Base-by-base conservation (phyloP, 805 yeast species). In the Barnettozyma botsteinii region DNA sequence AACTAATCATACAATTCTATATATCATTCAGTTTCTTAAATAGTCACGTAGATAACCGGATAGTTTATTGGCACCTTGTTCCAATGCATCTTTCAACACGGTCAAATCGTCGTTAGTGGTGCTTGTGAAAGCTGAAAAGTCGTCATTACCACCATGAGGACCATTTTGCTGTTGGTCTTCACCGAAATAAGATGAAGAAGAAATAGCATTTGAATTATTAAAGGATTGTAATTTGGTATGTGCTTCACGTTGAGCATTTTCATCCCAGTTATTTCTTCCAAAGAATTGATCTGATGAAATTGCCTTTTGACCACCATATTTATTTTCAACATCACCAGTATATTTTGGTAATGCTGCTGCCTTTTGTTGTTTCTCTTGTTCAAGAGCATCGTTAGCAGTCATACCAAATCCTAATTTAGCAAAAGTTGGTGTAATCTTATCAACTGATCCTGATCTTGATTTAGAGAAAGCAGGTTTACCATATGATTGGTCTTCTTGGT, bases 211-310 rank as follows among this genome's bases (percentile, higher is more conserved):
- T 2, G 98, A 95, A 40, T 91, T 93, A 43, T 75, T 77, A 64
- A 85, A 93, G 4, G 81, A 67, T 60, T 81, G 87, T 40, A 93
- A 69, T 55, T 93, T 89, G n/a, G 75, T 57, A 48, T 73, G 73
- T 2, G 97, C 97, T 61, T 88, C 96, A 33, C 72, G 72, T 40
- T 82, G 82, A 29, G 85, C 85, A 2, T 69, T 70, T 49, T 84
- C 83, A 55, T 87, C 97, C 56, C 75, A 86, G 20, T 79, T 67
- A 31, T 89, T 91, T 56, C 95, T 80, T 15, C 96, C 96, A 62
- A 93, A 93, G 55, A 76, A 78, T 66, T 89, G 94, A 64, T 93
- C 98, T 2, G 97, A 89, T 0, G 98, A 93, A 48, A 93, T 93
- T 35, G 89, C 96, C 72, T 86, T 91, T 60, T 89, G 96, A 30